These are phyloP conservation scores for Paecilomyces formosus DNA, from an alignment of 2,329 filamentous ascomycete genomes.

Conservation along the genomic window DNA sequence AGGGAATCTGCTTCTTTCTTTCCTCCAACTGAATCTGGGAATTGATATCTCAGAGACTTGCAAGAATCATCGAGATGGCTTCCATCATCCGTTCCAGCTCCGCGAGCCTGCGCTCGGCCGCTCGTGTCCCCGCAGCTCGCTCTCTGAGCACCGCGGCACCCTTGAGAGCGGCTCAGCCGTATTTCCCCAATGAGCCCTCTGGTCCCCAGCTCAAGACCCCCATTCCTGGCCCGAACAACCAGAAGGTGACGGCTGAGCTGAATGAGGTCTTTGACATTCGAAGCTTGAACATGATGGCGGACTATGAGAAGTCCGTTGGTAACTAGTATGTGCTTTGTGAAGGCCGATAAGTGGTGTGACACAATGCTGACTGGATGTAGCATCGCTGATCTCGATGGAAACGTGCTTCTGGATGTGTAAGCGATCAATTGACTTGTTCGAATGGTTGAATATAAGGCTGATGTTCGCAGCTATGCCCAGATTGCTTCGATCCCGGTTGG, in stretches of 20 bases:
- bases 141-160: slow-evolving; percentile 28
- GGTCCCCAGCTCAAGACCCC: slow-evolving; percentile 48
- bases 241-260: slow-evolving; percentile 62
- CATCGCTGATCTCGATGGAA: slow-evolving; percentile 45
- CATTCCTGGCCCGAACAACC: slow-evolving; percentile 70
- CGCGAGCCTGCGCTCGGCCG: slow-evolving; percentile 20
- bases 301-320: slow-evolving; percentile 66
- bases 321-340: slow-evolving; percentile 55
- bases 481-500: slow-evolving; percentile 89
- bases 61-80: slow-evolving; percentile 19
- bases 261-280: slow-evolving; percentile 77
- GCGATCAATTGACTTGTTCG: slow-evolving; percentile 8
- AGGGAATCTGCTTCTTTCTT: background rate
- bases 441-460: background rate
- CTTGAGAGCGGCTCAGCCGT: slow-evolving; percentile 36
- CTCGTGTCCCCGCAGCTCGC: slow-evolving; percentile 26
- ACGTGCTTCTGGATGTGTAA: slow-evolving; percentile 45
- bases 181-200: slow-evolving; percentile 53
- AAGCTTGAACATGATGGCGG: slow-evolving; percentile 73
- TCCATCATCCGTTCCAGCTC: slow-evolving; percentile 28
- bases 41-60: background rate
- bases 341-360: background rate
- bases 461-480: slow-evolving; percentile 62
- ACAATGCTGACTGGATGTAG: slow-evolving; percentile 17
- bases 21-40: background rate